These are phyloP conservation scores for Neoboletus magnificus DNA, from an alignment of 768 basidiomycete genomes.

Conservation along the genomic window DNA sequence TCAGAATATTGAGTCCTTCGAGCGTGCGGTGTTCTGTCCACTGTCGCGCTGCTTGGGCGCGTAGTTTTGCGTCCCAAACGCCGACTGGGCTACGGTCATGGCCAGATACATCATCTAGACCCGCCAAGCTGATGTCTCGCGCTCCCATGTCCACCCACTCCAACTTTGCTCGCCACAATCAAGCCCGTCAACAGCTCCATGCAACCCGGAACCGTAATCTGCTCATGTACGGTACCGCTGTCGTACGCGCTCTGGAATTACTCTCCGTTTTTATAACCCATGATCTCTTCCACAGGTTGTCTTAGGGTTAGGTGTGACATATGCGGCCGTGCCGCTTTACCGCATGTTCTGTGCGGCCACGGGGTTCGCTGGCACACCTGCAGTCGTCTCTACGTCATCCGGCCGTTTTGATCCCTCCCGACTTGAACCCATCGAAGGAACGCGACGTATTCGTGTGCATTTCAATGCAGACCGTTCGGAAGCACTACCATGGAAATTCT, in stretches of 20 bases:
- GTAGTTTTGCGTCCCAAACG: neutral
- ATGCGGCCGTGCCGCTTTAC: constrained; percentile 96
- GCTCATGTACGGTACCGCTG: constrained; percentile 81
- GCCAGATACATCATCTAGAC: neutral
- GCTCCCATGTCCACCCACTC: constrained; percentile 16
- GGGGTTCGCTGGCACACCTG: constrained; percentile 93
- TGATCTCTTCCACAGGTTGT: constrained; percentile 53
- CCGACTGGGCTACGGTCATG: neutral
- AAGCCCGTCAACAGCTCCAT: constrained; percentile 42
- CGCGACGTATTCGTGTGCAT: constrained; percentile 82
- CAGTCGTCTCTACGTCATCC: constrained; percentile 59
- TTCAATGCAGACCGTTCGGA: constrained; percentile 94
- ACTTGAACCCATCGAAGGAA: constrained; percentile 67
- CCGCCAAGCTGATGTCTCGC: neutral
- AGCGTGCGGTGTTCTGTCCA: neutral
- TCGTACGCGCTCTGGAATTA: constrained; percentile 46
- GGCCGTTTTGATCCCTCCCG: constrained; percentile 83
- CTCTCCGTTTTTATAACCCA: neutral
- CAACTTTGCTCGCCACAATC: constrained; percentile 20
- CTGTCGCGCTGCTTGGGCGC: neutral
- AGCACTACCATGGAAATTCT: constrained; percentile 89
- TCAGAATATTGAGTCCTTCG: neutral
- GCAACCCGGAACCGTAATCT: constrained; percentile 66
- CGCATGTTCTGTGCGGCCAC: constrained; percentile 98
- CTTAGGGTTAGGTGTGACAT: constrained; percentile 78